phyloP scores from a whole-genome alignment of 2,329 filamentous ascomycete species.

The Monosporascus cannonballus region DNA sequence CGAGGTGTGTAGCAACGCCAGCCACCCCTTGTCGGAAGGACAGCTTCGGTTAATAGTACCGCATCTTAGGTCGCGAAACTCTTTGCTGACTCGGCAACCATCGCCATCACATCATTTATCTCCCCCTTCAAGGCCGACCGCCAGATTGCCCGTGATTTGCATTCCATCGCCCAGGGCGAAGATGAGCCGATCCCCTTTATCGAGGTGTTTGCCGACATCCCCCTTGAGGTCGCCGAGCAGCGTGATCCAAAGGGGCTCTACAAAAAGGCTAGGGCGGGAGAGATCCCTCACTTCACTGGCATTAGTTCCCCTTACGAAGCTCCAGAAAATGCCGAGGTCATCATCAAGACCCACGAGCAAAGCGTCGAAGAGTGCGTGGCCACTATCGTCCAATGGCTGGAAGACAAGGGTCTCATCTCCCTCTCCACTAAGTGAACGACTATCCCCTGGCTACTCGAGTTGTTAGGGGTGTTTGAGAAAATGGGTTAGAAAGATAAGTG shows the following conservation, averaged over 20 bases:
- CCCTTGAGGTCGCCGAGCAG: constrained; percentile 86
- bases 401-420: constrained; percentile 57
- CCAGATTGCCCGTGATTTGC: constrained; percentile 72
- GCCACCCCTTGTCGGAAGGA: no score
- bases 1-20: constrained; percentile 45
- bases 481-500: no score
- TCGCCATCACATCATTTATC: constrained; percentile 95
- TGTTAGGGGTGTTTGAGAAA: no score
- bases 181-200: constrained; percentile 75
- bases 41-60: not conserved
- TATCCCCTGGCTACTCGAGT: no score
- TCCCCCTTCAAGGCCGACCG: constrained; percentile 88
- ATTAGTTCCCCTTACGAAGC: constrained; percentile 94
- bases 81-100: constrained; percentile 82
- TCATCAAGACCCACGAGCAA: constrained; percentile 74
- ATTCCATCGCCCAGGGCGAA: constrained; percentile 55
- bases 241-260: constrained; percentile 96
- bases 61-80: constrained; percentile 72
- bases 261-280: constrained; percentile 88
- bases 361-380: constrained; percentile 83
- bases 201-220: constrained; percentile 89
- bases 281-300: constrained; percentile 97
- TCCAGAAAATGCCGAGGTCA: constrained; percentile 78
- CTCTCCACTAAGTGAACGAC: constrained; percentile 4
- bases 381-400: constrained; percentile 75